These are phyloP conservation scores for Ceriops zippeliana DNA, from an alignment of 345 rosid species.

Conservation along the genomic window DNA sequence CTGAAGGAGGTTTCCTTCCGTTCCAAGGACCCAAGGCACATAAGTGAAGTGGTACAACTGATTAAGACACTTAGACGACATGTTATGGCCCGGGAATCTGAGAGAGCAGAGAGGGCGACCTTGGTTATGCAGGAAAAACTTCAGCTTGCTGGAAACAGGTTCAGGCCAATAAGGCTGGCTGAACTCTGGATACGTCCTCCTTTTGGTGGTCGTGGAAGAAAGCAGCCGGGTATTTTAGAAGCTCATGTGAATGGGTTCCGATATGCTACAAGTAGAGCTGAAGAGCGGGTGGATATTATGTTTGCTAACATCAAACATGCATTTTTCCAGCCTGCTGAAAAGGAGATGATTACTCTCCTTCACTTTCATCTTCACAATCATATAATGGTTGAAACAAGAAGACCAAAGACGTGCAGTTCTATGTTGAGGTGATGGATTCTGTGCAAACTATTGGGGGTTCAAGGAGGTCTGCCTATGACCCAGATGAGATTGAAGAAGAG, in stretches of 20 bases:
- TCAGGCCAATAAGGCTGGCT: slow-evolving; percentile 70
- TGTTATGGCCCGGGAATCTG: slow-evolving; percentile 77
- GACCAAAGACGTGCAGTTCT: slow-evolving; percentile 90
- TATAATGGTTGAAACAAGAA: slow-evolving; percentile 87
- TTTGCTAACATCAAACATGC: slow-evolving; percentile 80
- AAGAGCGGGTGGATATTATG: slow-evolving; percentile 80
- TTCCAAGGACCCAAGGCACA: slow-evolving; percentile 84
- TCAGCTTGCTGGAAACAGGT: slow-evolving; percentile 76
- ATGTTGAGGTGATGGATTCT: slow-evolving; percentile 84
- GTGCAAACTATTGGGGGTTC: slow-evolving; percentile 84
- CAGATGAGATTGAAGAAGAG: slow-evolving; percentile 91
- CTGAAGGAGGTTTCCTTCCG: slow-evolving; percentile 79
- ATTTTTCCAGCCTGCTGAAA: slow-evolving; percentile 89
- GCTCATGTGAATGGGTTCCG: slow-evolving; percentile 82
- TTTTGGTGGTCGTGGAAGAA: slow-evolving; percentile 88
- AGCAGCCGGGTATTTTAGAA: slow-evolving; percentile 75
- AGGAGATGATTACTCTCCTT: slow-evolving; percentile 76
- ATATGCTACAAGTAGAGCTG: slow-evolving; percentile 62
- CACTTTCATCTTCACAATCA: slow-evolving; percentile 88
- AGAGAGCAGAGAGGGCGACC: slow-evolving; percentile 84
- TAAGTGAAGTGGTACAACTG: slow-evolving; percentile 69
- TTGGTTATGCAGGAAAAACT: slow-evolving; percentile 83
- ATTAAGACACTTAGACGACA: slow-evolving; percentile 84
- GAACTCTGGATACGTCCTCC: slow-evolving; percentile 84
- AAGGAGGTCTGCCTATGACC: slow-evolving; percentile 87